Base-by-base conservation (phyloP, 257 asterid species). In the Forsythia suspensa region DNA sequence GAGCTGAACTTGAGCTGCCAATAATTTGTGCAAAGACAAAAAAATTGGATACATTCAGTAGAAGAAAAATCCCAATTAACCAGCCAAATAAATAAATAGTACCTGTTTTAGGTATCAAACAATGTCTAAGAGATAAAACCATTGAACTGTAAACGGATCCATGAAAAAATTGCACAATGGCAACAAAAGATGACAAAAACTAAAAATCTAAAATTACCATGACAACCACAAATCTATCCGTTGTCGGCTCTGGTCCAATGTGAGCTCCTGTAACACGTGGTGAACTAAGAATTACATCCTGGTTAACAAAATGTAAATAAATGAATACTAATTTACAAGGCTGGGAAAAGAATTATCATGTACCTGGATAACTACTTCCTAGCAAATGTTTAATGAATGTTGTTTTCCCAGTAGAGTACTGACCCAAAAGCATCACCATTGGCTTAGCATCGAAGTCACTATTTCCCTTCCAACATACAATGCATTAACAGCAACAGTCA, bases 171-270 rank as follows among this genome's bases (percentile, higher is more conserved):
- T 36, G 39, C 41, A 39, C 36, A 48, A 42, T 12, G 34, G 10
- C n/a, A 36, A 8, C 10, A 40, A 48, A 67, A 44, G n/a, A 68
- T 4, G 10, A 39, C 38, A 46, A 77, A 71, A 55, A 24, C 24
- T 24, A 44, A 63, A 61, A 71, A 72, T 65, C 39, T n/a, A 41
- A 69, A 72, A 42, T 1, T 91, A 92, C 97, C 96, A 90, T 92
- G 75, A 92, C 96, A 42, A 86, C 96, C 21, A 92, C 91, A 87
- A 92, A 92, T 86, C 96, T 84, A 76, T 92, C 97, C 0, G 97
- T 92, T 70, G 97, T 92, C 44, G 95, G 97, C 89, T 92, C 96
- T 21, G 97, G 97, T 74, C 96, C 97, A 88, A 92, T 92, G 72
- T 90, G 91, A 78, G 96, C 92, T 63, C 97, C 97, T 91, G 80